Evolutionary conservation across 202 grass and related monocot species (phyloP), one percentile per base, ranked within the genome.

Genomic region (Musa balbisiana): DNA sequence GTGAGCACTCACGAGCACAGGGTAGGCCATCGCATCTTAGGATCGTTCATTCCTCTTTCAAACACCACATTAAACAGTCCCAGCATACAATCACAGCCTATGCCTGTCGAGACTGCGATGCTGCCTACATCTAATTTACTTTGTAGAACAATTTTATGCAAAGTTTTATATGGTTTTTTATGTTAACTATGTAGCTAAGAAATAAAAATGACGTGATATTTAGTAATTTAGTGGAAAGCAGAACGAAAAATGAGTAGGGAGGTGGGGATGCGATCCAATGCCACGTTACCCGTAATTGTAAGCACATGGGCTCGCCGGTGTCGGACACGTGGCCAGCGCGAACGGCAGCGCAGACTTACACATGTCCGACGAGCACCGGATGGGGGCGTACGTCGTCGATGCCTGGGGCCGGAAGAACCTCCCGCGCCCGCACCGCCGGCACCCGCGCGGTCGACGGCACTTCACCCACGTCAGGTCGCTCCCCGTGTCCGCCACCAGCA

Each of bases 241-340:
- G 49, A 49, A 50, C 26, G 50, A 78, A 52, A 58, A 43, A 17
- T 29, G 20, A 53, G 20, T 17, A 21, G 1, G 67, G 20, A 10
- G 69, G 63, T 9, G 20, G 6, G 25, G 17, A n/a, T 8, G 13
- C 43, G 75, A 51, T 15, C 3, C 11, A 67, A 17, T 0, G 33
- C 51, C 58, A 50, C 76, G 84, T 84, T 82, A 99, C 95, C 95
- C 80, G 78, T 94, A 94, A 76, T 94, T 88, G 87, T 92, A 99
- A 73, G 81, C 68, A 85, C 95, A 99, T 66, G 95, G 78, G 88
- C 69, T 90, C 25, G 73, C 83, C 11, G 95, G 87, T 17, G 77
- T 69, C n/a, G 91, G 78, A 83, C 95, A 99, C 64, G 86, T 74
- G 54, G 81, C 78, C 60, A 99, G 85, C 19, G 91, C 88, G 85